Conservation (phyloP, 306 rosid species). For the Cyamopsis tetragonoloba region DNA sequence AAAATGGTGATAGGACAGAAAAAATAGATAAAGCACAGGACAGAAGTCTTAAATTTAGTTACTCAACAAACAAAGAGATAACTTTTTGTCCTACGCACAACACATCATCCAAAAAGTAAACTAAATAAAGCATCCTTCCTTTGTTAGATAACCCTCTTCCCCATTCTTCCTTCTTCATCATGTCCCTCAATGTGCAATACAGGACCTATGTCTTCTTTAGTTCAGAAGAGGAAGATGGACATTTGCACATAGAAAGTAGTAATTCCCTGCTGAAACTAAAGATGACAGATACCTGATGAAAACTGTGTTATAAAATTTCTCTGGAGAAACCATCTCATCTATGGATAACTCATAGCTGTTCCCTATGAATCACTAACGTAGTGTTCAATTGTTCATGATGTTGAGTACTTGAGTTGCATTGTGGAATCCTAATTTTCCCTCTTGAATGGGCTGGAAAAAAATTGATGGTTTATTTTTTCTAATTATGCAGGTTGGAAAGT, state of each 20-base stretch:
- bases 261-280: slow-evolving; percentile 4
- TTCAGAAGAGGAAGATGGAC: neutral
- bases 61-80: no score
- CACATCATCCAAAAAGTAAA: no score
- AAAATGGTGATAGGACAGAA: no score
- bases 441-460: slow-evolving; percentile 6
- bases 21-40: no score
- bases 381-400: neutral
- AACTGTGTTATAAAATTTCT: slow-evolving; percentile 3
- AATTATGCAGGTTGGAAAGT: slow-evolving; percentile 71
- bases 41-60: no score
- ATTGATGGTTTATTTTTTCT: slow-evolving; percentile 8
- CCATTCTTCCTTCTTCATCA: no score
- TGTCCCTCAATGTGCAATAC: no score
- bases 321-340: neutral
- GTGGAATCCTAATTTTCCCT: neutral
- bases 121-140: no score
- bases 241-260: neutral
- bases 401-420: neutral
- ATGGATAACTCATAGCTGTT: slow-evolving; percentile 3
- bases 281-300: neutral
- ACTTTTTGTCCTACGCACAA: no score
- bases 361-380: neutral
- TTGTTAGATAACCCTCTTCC: no score
- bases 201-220: neutral